A percentile compares a stretch with the other conserved stretches of the same genome.
Evolutionary conservation across 2,329 filamentous ascomycete genomes (phyloP).

Genomic region (Aspergillus felis): DNA sequence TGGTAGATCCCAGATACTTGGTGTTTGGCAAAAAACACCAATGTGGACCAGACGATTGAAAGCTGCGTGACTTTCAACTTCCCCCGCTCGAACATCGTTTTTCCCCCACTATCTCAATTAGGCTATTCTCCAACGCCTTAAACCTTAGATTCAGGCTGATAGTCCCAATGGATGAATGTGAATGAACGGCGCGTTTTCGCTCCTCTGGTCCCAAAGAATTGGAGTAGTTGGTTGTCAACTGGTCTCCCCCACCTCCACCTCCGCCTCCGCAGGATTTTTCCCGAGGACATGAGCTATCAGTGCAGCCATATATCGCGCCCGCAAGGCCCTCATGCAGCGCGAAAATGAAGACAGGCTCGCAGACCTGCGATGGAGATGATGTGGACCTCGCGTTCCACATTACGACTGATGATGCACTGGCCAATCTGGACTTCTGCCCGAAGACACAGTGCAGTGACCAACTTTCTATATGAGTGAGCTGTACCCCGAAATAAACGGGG

Average conservation of each 20-base stretch:
- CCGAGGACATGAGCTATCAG: neutral
- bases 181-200: neutral
- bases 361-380: neutral
- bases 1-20: too few relatives aligned
- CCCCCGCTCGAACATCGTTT: neutral
- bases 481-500: neutral
- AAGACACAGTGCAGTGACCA: neutral
- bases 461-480: neutral
- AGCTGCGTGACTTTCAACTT: too few relatives aligned
- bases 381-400: neutral
- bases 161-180: neutral
- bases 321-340: neutral
- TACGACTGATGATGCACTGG: neutral
- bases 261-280: neutral
- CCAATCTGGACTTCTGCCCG: neutral
- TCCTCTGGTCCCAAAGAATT: neutral
- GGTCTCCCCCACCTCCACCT: neutral
- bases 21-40: too few relatives aligned
- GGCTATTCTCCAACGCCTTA: neutral
- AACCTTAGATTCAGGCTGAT: neutral
- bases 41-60: too few relatives aligned
- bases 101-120: neutral
- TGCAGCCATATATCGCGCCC: neutral
- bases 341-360: neutral
- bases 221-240: neutral